Conservation (phyloP, 2,329 filamentous ascomycete species). For the Penicillium sp. region DNA sequence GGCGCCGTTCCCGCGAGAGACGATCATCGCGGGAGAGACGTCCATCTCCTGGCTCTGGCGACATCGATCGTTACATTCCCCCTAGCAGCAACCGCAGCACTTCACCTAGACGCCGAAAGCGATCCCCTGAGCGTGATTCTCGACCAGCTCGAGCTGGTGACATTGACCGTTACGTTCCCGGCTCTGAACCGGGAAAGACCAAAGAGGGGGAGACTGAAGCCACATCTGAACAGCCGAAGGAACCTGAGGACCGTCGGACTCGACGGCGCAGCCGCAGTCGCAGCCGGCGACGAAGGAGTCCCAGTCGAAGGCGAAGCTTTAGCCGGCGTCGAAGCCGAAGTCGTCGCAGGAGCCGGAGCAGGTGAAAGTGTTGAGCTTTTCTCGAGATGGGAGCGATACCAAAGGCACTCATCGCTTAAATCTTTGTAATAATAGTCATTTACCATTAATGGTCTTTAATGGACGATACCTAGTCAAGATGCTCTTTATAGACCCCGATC, state of each 20-base stretch:
- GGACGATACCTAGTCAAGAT: not conserved
- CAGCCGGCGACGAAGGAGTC: constrained; percentile 20
- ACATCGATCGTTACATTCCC: constrained; percentile 47
- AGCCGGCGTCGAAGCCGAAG: constrained; percentile 20
- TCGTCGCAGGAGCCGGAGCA: constrained; percentile 19
- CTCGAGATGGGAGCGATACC: not conserved
- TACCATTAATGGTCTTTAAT: constrained; percentile 10
- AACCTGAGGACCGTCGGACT: constrained; percentile 22
- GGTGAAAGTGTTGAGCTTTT: constrained; percentile 12
- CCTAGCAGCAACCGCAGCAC: constrained; percentile 41
- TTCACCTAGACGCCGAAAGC: constrained; percentile 40
- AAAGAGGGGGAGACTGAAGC: constrained; percentile 7
- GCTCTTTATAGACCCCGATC: not conserved
- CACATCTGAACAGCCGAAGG: constrained; percentile 15
- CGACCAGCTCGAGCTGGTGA: constrained; percentile 35
- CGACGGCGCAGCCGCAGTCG: constrained; percentile 23
- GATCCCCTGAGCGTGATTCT: constrained; percentile 35
- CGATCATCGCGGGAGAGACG: constrained; percentile 27
- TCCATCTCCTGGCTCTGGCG: constrained; percentile 33
- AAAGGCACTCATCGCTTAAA: not conserved
- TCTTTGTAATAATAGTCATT: constrained; percentile 11
- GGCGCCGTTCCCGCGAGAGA: constrained; percentile 29
- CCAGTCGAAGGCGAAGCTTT: constrained; percentile 18
- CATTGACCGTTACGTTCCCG: constrained; percentile 48
- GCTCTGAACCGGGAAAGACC: constrained; percentile 25